Base-by-base conservation (phyloP, 106 monocot genomes). In the Gastrodia elata region DNA sequence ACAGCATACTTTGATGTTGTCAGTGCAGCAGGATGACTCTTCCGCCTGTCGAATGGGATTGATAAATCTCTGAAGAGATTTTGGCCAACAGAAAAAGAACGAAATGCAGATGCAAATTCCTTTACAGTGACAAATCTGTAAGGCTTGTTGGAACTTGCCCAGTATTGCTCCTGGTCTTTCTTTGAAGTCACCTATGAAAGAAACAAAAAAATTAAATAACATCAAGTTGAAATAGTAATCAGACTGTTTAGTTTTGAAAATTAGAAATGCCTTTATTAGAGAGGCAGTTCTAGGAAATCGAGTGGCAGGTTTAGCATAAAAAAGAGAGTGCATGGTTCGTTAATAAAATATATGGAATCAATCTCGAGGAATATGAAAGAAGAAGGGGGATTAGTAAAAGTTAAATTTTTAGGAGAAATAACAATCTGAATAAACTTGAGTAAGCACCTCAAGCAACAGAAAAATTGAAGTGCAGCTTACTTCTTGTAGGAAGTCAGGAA, bases 91-190 rank as follows among this genome's bases (percentile, higher is more conserved):
- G 76, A 82, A 71, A 85, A 82, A 39, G 75, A 68, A 35, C 39
- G 74, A 78, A 79, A 85, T 9, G 81, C 78, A 48, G 81, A 72
- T 4, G 68, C 41, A 72, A 86, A 83, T 25, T 86, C 82, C 10
- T 70, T 69, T 18, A 69, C 69, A 27, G 78, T 71, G 13, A 85
- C 76, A 52, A 48, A 73, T 32, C 41, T 70, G 44, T 86, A 82
- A 33, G 78, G 77, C 27, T 77, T 52, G 6, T 83, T 35, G 25
- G 56, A 16, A 6, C 71, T 43, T 39, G 64, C 32, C 86, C 86
- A 86, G 14, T 86, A 82, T 59, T 86, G 82, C 20, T 76, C 40
- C 40, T 82, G 86, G 30, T 86, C 76, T 75, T 86, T 86, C 39
- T 77, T 82, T 24, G 86, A 86, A 67, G 80, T 82, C n/a, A 86